Conservation (phyloP, 805 yeast species). For the Kazachstania africana region DNA sequence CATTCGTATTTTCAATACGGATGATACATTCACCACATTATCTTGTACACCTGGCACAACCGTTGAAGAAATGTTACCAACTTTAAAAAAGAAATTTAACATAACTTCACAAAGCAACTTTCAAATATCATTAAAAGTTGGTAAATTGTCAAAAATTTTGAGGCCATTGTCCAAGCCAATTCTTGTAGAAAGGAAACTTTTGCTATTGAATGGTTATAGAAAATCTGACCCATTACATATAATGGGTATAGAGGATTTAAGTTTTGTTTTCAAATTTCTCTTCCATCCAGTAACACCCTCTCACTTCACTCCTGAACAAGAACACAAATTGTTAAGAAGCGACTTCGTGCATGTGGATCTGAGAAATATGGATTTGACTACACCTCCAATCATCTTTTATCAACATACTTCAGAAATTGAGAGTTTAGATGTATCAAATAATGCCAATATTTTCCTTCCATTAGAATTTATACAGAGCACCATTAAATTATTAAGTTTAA, state of each 20-base stretch:
- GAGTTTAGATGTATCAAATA: constrained; percentile 69
- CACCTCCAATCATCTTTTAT: constrained; percentile 74
- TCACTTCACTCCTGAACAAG: constrained; percentile 56
- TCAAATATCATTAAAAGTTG: constrained; percentile 64
- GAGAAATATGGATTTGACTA: constrained; percentile 61
- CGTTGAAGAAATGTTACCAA: constrained; percentile 58
- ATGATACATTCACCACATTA: constrained; percentile 69
- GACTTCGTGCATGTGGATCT: constrained; percentile 67
- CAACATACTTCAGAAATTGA: constrained; percentile 73
- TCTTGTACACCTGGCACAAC: constrained; percentile 71
- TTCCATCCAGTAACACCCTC: constrained; percentile 52
- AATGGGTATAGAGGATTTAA: constrained; percentile 74
- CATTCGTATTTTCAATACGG: constrained; percentile 72
- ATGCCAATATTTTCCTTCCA: constrained; percentile 77
- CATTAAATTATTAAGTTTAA: constrained; percentile 51
- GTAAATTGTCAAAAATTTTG: constrained; percentile 62
- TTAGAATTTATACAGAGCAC: constrained; percentile 77
- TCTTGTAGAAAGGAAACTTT: constrained; percentile 58
- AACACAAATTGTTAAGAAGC: constrained; percentile 40
- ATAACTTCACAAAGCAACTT: constrained; percentile 59
- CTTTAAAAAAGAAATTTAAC: constrained; percentile 68
- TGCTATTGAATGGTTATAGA: constrained; percentile 66
- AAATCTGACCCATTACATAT: constrained; percentile 67
- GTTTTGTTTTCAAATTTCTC: constrained; percentile 71
- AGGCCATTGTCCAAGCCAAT: constrained; percentile 67